Evolutionary conservation across 2,329 filamentous ascomycete species (phyloP), one percentile per base, ranked within the genome.

Genomic region (Phoma sp.): DNA sequence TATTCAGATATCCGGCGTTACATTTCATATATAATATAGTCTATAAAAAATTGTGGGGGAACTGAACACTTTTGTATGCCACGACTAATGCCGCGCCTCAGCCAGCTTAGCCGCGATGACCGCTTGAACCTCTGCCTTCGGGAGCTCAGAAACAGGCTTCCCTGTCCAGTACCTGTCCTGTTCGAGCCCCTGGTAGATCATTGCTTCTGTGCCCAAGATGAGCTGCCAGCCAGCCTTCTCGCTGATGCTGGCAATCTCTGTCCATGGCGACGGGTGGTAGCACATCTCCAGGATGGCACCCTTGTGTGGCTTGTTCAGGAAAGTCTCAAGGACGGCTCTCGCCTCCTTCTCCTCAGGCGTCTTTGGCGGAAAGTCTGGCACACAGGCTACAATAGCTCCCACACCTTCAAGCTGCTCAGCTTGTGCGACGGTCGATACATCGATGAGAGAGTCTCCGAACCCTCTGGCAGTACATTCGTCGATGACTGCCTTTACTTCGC

Each of bases 231-330:
- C 86, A 13, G 79, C 78, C 5, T 77, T 73, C 65, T 84, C 80
- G 0, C 87, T 84, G 38, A 91, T 65, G 36, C 79, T 80, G 1
- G 83, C 85, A 45, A 91, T 82, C 59, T 82, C 79, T 0, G 89
- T 93, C 59, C 60, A 66, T 0, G 88, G 87, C 4, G 80, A 72
- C 0, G 89, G 89, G 70, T 92, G 90, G 71, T 92, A 93, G 78
- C 89, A 91, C 89, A 93, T 93, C 75, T 93, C 89, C 57, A 92
- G 73, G 51, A 93, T 83, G 5, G 85, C 85, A 7, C 88, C 89
- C 73, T 88, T 87, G 58, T 82, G 75, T 32, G 78, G 69, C 55
- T 78, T 79, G 24, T 61, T 61, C 36, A 83, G 55, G 42, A 83
- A 82, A 2, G 77, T 70, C 64, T 85, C 80, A 0, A 82, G 72